Evolutionary conservation across 1,284 basidiomycete genomes (phyloP).

Genomic region (Leccinum fallax): DNA sequence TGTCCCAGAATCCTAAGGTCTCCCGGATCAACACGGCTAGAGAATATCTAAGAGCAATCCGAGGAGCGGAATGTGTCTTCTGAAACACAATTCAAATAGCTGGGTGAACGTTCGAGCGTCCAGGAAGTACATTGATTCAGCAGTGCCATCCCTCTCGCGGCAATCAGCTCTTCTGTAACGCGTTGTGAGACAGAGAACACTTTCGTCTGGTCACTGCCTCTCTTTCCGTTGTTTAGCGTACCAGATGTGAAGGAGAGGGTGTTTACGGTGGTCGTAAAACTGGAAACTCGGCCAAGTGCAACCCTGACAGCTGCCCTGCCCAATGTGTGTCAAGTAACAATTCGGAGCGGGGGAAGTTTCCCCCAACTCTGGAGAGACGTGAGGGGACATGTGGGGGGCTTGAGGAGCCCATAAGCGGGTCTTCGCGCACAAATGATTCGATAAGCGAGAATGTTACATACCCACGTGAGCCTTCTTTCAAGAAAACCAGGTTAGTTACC

Average conservation of each 20-base stretch:
- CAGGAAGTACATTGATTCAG: background rate
- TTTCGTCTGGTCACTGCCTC: background rate
- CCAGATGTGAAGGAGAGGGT: background rate
- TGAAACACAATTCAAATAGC: constrained; percentile 19
- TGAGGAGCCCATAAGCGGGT: background rate
- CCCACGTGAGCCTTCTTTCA: background rate
- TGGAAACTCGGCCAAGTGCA: background rate
- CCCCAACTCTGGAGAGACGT: background rate
- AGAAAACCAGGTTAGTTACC: background rate
- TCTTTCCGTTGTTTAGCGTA: background rate
- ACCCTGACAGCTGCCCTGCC: background rate
- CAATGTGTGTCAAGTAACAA: background rate
- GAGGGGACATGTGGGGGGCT: background rate
- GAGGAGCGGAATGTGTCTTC: constrained; percentile 8
- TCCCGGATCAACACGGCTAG: constrained; percentile 10
- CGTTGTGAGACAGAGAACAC: constrained; percentile 12
- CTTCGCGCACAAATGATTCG: background rate
- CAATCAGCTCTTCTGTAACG: background rate
- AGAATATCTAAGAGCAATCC: background rate
- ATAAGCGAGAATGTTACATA: constrained; percentile 4
- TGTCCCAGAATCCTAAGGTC: background rate
- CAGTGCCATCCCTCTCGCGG: background rate
- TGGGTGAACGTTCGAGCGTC: constrained; percentile 1
- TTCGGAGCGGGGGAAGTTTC: background rate
- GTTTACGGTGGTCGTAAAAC: background rate